phyloP scores from a whole-genome alignment of 2,329 filamentous ascomycete genomes.

The Pseudogymnoascus sp. region DNA sequence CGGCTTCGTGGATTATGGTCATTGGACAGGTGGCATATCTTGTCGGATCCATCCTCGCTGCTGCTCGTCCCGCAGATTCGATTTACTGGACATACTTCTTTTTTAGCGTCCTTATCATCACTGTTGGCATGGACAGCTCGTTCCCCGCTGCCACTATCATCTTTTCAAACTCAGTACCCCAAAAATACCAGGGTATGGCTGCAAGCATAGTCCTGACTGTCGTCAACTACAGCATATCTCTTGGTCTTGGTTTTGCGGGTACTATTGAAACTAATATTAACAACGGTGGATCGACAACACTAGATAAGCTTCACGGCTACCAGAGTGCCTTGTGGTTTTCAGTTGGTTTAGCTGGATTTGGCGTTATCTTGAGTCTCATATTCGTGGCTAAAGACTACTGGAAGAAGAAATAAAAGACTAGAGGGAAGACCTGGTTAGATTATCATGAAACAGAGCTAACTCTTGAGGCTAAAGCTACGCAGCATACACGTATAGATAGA shows the following conservation, averaged over 20 bases:
- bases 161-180: constrained; percentile 43
- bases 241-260: constrained; percentile 58
- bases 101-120: constrained; percentile 47
- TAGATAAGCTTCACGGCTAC: constrained; percentile 9
- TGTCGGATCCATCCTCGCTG: constrained; percentile 33
- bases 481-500: too few species aligned
- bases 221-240: constrained; percentile 60
- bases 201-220: constrained; percentile 53
- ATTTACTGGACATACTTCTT: constrained; percentile 59
- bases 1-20: constrained; percentile 38
- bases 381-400: constrained; percentile 15
- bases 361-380: constrained; percentile 17
- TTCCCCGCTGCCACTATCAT: constrained; percentile 56
- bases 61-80: constrained; percentile 43
- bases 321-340: constrained; percentile 13
- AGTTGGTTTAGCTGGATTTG: constrained; percentile 11
- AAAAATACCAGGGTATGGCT: constrained; percentile 42
- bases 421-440: neutral
- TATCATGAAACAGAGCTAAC: too few species aligned
- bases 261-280: constrained; percentile 46
- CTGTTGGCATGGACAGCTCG: constrained; percentile 58
- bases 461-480: too few species aligned
- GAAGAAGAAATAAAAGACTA: constrained; percentile 5
- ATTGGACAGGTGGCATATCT: constrained; percentile 29
- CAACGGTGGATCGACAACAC: constrained; percentile 2